A percentile compares a stretch with the other conserved stretches of the same genome.
Conservation (phyloP, 2,329 filamentous ascomycete species). For the Ramularia endophylla region DNA sequence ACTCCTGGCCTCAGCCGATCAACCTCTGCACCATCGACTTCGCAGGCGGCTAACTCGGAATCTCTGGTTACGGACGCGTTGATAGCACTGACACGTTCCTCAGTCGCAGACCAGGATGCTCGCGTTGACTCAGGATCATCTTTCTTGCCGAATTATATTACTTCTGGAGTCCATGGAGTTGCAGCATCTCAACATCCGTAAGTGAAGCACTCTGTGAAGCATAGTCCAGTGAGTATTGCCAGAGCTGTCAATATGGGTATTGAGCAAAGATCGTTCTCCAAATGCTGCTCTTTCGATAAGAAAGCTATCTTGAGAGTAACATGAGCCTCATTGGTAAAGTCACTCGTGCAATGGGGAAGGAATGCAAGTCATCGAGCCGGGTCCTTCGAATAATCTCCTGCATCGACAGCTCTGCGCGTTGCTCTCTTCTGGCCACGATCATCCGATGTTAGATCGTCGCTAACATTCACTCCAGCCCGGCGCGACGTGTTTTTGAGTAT, state of each 20-base stretch:
- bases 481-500: constrained; percentile 20
- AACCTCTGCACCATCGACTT: constrained; percentile 1
- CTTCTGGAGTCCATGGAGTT: background rate
- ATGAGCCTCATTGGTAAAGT: too few species aligned
- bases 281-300: too few species aligned
- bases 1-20: background rate
- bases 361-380: too few species aligned
- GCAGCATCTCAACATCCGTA: background rate
- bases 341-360: too few species aligned
- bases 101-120: constrained; percentile 16
- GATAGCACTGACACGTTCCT: constrained; percentile 22
- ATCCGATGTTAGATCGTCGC: too few species aligned
- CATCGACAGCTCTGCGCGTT: too few species aligned
- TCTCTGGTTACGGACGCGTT: constrained; percentile 25
- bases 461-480: background rate
- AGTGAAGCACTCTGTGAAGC: too few species aligned
- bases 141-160: constrained; percentile 3
- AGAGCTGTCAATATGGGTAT: too few species aligned
- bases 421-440: constrained; percentile 4
- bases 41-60: constrained; percentile 13
- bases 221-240: too few species aligned
- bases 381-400: too few species aligned
- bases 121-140: constrained; percentile 12
- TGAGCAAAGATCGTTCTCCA: too few species aligned
- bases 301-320: too few species aligned